phyloP scores from a whole-genome alignment of 352 stramenopile genomes.

The Phytophthora chlamydospora region DNA sequence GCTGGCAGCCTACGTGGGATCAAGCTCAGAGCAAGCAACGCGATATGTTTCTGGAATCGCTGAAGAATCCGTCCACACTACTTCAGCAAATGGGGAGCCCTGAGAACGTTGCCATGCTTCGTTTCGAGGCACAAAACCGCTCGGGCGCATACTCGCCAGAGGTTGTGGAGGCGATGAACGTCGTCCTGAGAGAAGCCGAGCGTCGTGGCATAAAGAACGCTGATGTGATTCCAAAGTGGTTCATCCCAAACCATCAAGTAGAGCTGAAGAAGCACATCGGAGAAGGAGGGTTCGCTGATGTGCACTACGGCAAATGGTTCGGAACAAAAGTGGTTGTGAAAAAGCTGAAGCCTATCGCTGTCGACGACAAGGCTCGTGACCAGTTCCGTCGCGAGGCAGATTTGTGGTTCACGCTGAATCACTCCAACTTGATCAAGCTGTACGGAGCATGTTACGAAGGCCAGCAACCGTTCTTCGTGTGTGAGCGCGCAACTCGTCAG shows the following conservation, averaged over 20 bases:
- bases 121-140: constrained; percentile 34
- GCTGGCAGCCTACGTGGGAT: constrained; percentile 37
- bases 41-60: constrained; percentile 19
- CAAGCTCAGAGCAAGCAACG: constrained; percentile 22
- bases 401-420: constrained; percentile 39
- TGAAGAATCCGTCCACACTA: constrained; percentile 25
- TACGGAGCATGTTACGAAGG: constrained; percentile 38
- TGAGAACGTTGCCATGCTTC: constrained; percentile 28
- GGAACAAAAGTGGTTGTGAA: constrained; percentile 36
- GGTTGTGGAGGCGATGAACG: constrained; percentile 27
- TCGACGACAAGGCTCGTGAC: constrained; percentile 15
- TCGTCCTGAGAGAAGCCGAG: constrained; percentile 28
- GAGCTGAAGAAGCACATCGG: constrained; percentile 27
- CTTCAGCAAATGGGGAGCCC: constrained; percentile 16
- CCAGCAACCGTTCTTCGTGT: constrained; percentile 35
- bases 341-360: constrained; percentile 19
- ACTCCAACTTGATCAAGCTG: constrained; percentile 40
- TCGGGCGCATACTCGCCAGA: constrained; percentile 28
- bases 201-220: constrained; percentile 21
- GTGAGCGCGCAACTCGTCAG: constrained; percentile 31
- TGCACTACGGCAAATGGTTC: constrained; percentile 35
- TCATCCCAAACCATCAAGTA: constrained; percentile 31
- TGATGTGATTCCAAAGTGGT: constrained; percentile 33
- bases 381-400: constrained; percentile 31
- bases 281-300: constrained; percentile 25